These are phyloP conservation scores for Verticillium nubilum DNA, from an alignment of 2,329 filamentous ascomycete genomes.

Conservation along the genomic window DNA sequence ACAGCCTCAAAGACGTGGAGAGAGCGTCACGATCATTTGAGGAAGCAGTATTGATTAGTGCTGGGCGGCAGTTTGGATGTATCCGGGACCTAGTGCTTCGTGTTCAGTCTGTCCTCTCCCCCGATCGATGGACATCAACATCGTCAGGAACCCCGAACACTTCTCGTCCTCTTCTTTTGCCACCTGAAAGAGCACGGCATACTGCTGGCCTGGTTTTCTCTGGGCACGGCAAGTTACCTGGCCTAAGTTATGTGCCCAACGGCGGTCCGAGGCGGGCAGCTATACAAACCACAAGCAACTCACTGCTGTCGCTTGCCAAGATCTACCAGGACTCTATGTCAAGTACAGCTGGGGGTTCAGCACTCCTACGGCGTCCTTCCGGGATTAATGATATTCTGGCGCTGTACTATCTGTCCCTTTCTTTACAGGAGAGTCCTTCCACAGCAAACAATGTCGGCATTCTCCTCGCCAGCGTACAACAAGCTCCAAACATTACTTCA, in stretches of 20 bases:
- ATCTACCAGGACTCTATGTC: constrained; percentile 97
- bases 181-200: constrained; percentile 75
- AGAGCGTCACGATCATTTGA: constrained; percentile 86
- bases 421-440: constrained; percentile 90
- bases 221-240: constrained; percentile 69
- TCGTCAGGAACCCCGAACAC: constrained; percentile 23
- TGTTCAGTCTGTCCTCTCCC: constrained; percentile 66
- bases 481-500: constrained; percentile 35
- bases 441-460: constrained; percentile 99
- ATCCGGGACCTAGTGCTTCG: constrained; percentile 74
- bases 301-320: constrained; percentile 87
- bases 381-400: constrained; percentile 89
- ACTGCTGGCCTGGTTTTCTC: constrained; percentile 82
- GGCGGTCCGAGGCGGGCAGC: constrained; percentile 71
- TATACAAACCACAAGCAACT: constrained; percentile 91
- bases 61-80: constrained; percentile 62
- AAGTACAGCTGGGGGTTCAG: constrained; percentile 53
- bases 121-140: constrained; percentile 15
- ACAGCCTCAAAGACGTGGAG: constrained; percentile 76
- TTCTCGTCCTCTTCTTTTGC: constrained; percentile 62
- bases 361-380: constrained; percentile 55
- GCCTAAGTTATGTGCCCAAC: constrained; percentile 66
- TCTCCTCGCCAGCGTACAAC: constrained; percentile 88
- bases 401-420: constrained; percentile 91
- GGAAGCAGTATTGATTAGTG: constrained; percentile 85